phyloP scores from a whole-genome alignment of 2,329 filamentous ascomycete genomes.

The Phyllosticta citrichinensis region DNA sequence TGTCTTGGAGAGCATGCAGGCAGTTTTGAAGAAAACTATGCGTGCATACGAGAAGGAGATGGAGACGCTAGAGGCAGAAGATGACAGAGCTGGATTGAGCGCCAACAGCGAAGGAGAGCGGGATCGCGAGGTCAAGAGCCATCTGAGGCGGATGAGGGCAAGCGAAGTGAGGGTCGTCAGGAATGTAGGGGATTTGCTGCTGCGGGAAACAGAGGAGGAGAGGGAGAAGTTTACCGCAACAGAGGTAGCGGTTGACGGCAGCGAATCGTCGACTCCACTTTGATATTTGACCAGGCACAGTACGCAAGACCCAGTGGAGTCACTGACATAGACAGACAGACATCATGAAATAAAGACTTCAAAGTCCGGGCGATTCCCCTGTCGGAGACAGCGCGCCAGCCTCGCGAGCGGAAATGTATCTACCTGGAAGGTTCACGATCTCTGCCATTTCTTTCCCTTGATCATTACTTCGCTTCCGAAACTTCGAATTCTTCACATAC shows the following conservation, averaged over 20 bases:
- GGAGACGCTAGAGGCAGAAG: slow-evolving; percentile 35
- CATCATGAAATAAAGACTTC: not conserved
- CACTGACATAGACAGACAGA: not conserved
- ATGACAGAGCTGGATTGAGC: slow-evolving; percentile 31
- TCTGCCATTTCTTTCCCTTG: no score
- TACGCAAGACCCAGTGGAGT: not conserved
- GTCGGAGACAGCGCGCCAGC: not conserved
- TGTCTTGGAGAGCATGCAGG: slow-evolving; percentile 87
- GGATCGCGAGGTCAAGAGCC: slow-evolving; percentile 42
- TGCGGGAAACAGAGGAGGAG: slow-evolving; percentile 58
- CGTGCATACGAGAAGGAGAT: slow-evolving; percentile 57
- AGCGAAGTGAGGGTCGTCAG: slow-evolving; percentile 77
- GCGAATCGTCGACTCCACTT: not conserved
- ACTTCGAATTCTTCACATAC: not conserved
- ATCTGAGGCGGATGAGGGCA: slow-evolving; percentile 68
- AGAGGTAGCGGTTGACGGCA: slow-evolving; percentile 18
- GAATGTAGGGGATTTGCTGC: slow-evolving; percentile 57
- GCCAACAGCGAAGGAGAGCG: slow-evolving; percentile 34
- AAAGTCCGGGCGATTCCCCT: not conserved
- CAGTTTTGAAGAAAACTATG: slow-evolving; percentile 60
- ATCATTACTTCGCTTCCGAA: not conserved
- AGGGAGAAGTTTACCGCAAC: slow-evolving; percentile 50
- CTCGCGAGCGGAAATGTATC: no score
- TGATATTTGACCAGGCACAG: not conserved
- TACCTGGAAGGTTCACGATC: no score